phyloP scores from a whole-genome alignment of 768 basidiomycete genomes.

The Pleurotus salmoneostramineus region DNA sequence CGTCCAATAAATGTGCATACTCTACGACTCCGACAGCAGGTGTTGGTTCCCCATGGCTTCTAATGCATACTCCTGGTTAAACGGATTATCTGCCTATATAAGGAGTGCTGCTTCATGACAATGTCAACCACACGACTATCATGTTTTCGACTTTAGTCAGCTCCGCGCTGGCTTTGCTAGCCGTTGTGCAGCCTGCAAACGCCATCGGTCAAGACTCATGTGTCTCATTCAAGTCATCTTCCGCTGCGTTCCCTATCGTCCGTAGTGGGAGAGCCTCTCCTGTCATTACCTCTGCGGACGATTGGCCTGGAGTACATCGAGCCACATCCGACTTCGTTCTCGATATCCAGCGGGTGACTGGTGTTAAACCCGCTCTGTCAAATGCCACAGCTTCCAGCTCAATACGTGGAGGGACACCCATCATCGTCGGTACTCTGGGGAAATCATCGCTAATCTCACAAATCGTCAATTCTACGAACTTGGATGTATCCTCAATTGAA shows the following conservation, averaged over 20 bases:
- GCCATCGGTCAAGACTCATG: constrained; percentile 49
- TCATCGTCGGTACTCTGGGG: constrained; percentile 65
- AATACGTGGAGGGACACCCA: constrained; percentile 31
- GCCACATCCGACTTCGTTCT: constrained; percentile 56
- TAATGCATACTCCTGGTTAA: not conserved
- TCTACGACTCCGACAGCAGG: not conserved
- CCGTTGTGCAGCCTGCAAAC: constrained; percentile 13
- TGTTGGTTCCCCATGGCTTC: not conserved
- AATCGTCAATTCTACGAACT: constrained; percentile 45
- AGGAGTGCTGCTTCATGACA: not conserved
- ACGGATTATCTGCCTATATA: not conserved
- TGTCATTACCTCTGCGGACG: constrained; percentile 47
- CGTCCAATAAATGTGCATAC: not conserved
- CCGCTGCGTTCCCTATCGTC: constrained; percentile 40
- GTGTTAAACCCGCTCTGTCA: constrained; percentile 40
- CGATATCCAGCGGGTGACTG: constrained; percentile 61
- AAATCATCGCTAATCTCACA: constrained; percentile 50
- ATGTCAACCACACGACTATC: not conserved
- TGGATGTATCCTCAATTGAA: constrained; percentile 53
- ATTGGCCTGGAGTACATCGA: constrained; percentile 62
- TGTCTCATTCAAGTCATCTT: constrained; percentile 37
- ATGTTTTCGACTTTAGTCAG: not conserved
- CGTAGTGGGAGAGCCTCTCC: constrained; percentile 41
- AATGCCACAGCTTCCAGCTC: constrained; percentile 44
- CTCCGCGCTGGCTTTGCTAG: not conserved